Conservation (phyloP, 2,329 filamentous ascomycete genomes). For the Claviceps humidiphila region DNA sequence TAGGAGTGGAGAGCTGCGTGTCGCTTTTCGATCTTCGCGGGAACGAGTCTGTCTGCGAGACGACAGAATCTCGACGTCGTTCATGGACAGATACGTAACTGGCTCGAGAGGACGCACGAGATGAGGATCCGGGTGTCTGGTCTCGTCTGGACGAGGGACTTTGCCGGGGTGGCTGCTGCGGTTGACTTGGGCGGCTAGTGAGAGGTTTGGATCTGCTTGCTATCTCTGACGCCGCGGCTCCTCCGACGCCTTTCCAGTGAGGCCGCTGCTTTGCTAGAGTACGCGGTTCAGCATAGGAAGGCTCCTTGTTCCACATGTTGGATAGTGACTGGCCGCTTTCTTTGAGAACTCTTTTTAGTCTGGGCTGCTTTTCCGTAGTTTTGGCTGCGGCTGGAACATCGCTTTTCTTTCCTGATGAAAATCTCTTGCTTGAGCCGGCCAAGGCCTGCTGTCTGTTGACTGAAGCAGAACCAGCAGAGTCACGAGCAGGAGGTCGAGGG, state of each 20-base stretch:
- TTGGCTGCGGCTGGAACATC: conserved; percentile 11
- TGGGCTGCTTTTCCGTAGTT: conserved; percentile 12
- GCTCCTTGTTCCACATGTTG: conserved; percentile 37
- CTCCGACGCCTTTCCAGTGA: conserved; percentile 12
- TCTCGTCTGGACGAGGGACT: conserved; percentile 1
- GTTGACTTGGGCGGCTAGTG: conserved; percentile 2
- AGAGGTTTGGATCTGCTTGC: conserved; percentile 3
- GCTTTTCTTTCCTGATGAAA: conserved; percentile 17
- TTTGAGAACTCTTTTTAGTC: conserved; percentile 34
- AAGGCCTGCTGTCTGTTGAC: background rate
- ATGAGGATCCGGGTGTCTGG: conserved; percentile 16
- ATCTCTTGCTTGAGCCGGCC: conserved; percentile 5
- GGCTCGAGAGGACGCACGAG: conserved; percentile 29
- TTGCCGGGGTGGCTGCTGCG: conserved; percentile 3
- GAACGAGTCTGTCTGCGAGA: conserved; percentile 43
- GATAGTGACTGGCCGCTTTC: conserved; percentile 34
- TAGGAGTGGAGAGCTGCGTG: conserved; percentile 32
- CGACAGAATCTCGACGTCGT: conserved; percentile 36
- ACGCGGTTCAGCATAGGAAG: conserved; percentile 12
- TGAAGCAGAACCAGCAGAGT: conserved; percentile 9
- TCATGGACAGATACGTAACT: conserved; percentile 40
- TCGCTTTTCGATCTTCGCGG: conserved; percentile 35
- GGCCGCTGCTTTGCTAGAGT: conserved; percentile 11
- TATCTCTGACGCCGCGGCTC: background rate
- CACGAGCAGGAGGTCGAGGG: conserved; percentile 5